phyloP scores from a whole-genome alignment of 108 stramenopile genomes.

The Stephanodiscus triporus region DNA sequence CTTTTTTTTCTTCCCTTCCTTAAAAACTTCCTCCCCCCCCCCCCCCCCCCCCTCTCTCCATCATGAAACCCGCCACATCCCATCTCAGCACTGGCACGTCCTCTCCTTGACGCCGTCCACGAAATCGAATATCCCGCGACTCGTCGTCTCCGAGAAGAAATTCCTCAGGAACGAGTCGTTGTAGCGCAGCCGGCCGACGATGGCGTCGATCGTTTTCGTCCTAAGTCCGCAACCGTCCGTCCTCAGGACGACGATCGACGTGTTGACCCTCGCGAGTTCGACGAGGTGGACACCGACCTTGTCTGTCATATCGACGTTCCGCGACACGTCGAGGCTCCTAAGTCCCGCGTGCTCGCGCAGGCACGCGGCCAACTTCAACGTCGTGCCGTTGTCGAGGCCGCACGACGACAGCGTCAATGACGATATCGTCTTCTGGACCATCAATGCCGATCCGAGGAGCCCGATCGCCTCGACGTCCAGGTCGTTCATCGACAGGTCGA shows the following conservation, averaged over 20 bases:
- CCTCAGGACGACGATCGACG: neutral
- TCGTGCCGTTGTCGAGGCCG: neutral
- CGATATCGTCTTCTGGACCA: conserved; percentile 3
- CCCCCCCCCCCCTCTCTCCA: too few species aligned
- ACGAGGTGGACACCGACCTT: neutral
- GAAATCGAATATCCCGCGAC: conserved; percentile 1
- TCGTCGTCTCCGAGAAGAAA: neutral
- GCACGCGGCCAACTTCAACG: neutral
- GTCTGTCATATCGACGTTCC: neutral
- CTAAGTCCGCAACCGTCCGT: neutral
- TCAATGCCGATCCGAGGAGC: neutral
- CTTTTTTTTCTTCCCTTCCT: too few species aligned
- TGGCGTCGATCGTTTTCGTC: neutral
- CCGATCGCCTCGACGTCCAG: neutral
- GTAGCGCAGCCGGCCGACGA: conserved; percentile 2
- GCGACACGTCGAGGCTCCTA: neutral
- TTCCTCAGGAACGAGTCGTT: conserved; percentile 16
- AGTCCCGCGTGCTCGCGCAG: neutral
- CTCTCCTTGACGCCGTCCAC: neutral
- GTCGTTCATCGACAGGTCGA: conserved; percentile 12
- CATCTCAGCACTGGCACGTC: too few species aligned
- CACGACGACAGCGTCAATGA: conserved; percentile 1
- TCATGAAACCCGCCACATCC: too few species aligned
- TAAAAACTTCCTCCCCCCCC: too few species aligned
- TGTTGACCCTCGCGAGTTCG: neutral